These are phyloP conservation scores for Erysiphe pulchra DNA, from an alignment of 2,329 filamentous ascomycete species.

Conservation along the genomic window DNA sequence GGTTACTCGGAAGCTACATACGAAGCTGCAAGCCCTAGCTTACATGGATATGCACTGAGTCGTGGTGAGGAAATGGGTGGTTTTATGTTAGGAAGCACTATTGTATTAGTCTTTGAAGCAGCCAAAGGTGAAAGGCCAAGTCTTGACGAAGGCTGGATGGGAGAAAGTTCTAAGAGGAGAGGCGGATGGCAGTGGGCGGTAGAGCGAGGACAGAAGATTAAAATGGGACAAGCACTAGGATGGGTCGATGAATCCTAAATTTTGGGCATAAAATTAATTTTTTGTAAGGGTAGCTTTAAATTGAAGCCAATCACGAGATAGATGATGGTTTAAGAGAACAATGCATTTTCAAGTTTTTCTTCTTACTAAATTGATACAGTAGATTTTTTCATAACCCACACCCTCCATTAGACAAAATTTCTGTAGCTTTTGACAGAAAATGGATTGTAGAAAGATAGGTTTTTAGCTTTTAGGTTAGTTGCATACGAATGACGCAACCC, in stretches of 20 bases:
- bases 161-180: constrained; percentile 24
- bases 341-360: too few relatives aligned
- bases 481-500: too few relatives aligned
- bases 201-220: constrained; percentile 65
- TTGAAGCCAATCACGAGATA: too few relatives aligned
- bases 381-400: too few relatives aligned
- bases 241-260: constrained; percentile 29
- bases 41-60: constrained; percentile 61
- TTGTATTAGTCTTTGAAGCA: constrained; percentile 91
- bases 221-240: constrained; percentile 70
- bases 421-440: too few relatives aligned
- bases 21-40: constrained; percentile 43
- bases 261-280: background rate
- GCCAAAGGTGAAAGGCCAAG: constrained; percentile 34
- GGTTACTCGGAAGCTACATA: constrained; percentile 89
- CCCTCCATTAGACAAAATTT: too few relatives aligned
- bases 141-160: constrained; percentile 33
- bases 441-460: too few relatives aligned
- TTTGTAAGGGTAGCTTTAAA: background rate
- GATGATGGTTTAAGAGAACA: too few relatives aligned
- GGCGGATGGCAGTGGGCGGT: constrained; percentile 70
- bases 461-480: too few relatives aligned
- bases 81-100: constrained; percentile 82
- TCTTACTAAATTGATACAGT: too few relatives aligned
- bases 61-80: constrained; percentile 95